phyloP scores from a whole-genome alignment of 140 eudicot genomes.

The Cichorium intybus region DNA sequence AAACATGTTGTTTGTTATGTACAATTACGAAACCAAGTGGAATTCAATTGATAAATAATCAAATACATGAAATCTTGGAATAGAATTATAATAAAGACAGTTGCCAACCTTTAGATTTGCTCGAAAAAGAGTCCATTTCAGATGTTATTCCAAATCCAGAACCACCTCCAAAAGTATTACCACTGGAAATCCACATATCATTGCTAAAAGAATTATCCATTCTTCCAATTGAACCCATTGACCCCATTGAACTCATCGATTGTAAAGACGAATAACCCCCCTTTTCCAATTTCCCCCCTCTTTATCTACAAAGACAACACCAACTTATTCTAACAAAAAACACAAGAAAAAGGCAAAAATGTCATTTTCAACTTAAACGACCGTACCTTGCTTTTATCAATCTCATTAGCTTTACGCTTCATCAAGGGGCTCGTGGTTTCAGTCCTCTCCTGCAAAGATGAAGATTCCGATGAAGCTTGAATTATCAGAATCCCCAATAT shows the following conservation, averaged over 20 bases:
- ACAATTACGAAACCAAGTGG: no score
- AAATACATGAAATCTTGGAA: no score
- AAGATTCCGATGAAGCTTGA: no score
- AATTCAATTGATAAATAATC: no score
- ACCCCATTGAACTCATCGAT: slow-evolving; percentile 47
- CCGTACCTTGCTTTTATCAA: slow-evolving; percentile 66
- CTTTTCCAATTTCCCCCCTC: slow-evolving; percentile 52
- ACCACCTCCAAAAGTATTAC: slow-evolving; percentile 64
- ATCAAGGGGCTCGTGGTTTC: no score
- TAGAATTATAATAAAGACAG: no score
- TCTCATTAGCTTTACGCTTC: slow-evolving; percentile 78
- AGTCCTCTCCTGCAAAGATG: no score
- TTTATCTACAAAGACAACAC: slow-evolving; percentile 43
- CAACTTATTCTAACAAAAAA: not conserved
- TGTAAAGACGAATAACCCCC: slow-evolving; percentile 66
- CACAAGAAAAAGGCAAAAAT: not conserved
- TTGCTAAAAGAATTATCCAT: slow-evolving; percentile 54
- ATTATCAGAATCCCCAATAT: no score
- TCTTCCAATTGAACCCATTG: slow-evolving; percentile 29
- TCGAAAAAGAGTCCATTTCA: slow-evolving; percentile 57
- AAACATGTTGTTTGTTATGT: no score
- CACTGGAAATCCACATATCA: slow-evolving; percentile 50
- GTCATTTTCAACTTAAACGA: not conserved
- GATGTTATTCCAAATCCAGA: slow-evolving; percentile 60
- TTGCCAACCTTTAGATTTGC: slow-evolving; percentile 62